Conservation (phyloP, 768 basidiomycete genomes). For the Glaciozyma martinii region DNA sequence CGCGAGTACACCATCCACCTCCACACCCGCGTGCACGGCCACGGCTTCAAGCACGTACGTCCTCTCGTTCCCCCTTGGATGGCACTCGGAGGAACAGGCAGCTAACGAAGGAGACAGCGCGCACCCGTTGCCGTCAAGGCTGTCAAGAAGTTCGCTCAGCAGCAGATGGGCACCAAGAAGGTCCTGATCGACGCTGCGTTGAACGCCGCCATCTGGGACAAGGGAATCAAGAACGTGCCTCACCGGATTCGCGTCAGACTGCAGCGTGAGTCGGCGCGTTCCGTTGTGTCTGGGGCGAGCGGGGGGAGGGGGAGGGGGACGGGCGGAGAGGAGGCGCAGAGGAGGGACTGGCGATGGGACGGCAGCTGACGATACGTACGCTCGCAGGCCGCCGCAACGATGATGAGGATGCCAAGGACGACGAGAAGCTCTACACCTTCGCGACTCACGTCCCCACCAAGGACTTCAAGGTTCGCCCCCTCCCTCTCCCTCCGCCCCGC, state of each 20-base stretch:
- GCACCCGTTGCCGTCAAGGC: constrained; percentile 95
- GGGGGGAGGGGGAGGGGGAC: neutral
- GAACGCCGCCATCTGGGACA: constrained; percentile 85
- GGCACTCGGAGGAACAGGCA: neutral
- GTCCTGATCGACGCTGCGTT: constrained; percentile 90
- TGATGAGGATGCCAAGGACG: constrained; percentile 87
- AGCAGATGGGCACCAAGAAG: constrained; percentile 91
- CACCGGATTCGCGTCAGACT: constrained; percentile 86
- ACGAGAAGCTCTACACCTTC: constrained; percentile 21
- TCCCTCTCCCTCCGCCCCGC: neutral
- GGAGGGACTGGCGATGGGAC: neutral
- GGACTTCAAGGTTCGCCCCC: constrained; percentile 49
- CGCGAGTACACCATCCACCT: constrained; percentile 70
- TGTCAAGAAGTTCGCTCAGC: constrained; percentile 79
- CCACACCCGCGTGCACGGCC: constrained; percentile 33
- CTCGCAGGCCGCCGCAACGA: constrained; percentile 87
- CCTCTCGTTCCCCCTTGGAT: neutral
- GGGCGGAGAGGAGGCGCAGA: neutral
- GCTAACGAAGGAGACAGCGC: constrained; percentile 47
- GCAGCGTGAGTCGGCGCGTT: constrained; percentile 58
- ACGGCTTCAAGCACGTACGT: constrained; percentile 32
- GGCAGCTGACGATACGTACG: neutral
- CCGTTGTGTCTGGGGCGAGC: neutral
- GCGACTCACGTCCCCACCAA: constrained; percentile 26
- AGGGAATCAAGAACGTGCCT: constrained; percentile 88